Evolutionary conservation across 2,329 filamentous ascomycete species (phyloP).

Genomic region (Phyllosticta citrichinensis): DNA sequence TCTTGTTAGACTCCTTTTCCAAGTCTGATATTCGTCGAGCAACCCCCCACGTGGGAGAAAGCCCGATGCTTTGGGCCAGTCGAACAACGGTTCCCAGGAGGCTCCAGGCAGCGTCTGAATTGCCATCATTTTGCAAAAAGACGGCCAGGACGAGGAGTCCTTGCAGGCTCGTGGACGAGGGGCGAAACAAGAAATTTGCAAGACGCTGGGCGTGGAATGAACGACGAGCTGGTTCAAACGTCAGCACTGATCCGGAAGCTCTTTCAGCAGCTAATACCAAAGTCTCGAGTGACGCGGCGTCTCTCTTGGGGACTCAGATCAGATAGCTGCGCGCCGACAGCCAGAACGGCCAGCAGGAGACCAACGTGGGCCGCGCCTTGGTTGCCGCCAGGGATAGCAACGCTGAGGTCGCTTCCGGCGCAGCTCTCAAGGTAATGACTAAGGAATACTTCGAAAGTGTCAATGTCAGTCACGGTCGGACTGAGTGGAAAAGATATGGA

Average conservation of each 20-base stretch:
- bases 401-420: not conserved
- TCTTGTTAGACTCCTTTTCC: not conserved
- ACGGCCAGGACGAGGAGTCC: not conserved
- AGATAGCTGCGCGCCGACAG: slow-evolving; percentile 1
- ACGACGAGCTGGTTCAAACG: not conserved
- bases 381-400: not conserved
- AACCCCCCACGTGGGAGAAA: not conserved
- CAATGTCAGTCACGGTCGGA: not conserved
- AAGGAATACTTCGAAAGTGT: not conserved
- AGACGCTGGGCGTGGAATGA: slow-evolving; percentile 4
- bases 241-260: not conserved
- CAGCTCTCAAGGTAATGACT: not conserved
- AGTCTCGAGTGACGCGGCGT: not conserved
- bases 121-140: slow-evolving; percentile 7
- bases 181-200: not conserved
- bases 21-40: not conserved
- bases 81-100: not conserved
- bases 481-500: not conserved
- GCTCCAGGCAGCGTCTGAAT: slow-evolving; percentile 3
- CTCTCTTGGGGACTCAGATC: not conserved
- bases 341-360: not conserved
- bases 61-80: slow-evolving; percentile 1
- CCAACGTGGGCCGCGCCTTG: not conserved
- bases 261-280: not conserved
- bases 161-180: not conserved